Base-by-base conservation (phyloP, 495 filamentous ascomycete species). In the Hypoxylon subgilvum region DNA sequence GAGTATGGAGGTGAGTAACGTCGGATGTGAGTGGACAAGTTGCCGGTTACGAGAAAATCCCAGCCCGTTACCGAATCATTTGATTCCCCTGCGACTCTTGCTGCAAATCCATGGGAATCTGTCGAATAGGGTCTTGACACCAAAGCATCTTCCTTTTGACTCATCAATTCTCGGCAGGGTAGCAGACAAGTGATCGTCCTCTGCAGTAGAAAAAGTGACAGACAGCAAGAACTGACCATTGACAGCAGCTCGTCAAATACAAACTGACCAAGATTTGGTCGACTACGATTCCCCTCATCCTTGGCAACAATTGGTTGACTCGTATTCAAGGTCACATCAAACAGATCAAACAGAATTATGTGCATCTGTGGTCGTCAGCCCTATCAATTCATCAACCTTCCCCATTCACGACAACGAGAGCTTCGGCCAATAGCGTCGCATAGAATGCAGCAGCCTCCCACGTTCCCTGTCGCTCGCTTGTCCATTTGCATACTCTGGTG, bases 361-460 rank as follows among this genome's bases (percentile, higher is more conserved):
- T 39, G 25, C 35, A 38, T 39, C 35, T 41, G 35, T 36, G 28
- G 46, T 60, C 55, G 50, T 65, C 61, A 65, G 61, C 61, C 61
- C 61, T 65, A 60, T 56, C 55, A 31, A 52, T 38, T 25, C 14
- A 55, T 51, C 23, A 64, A 50, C 14, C 44, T 51, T 55, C 17
- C 16, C 18, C 45, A n/a, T 23, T 44, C 39, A 12, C 45, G 18
- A 38, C 36, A 28, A 47, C 35, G 40, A 63, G 30, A 25, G 19
- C 36, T 16, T 44, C 36, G 10, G 22, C 61, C 61, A 65, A 65
- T 65, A 35, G 8, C 40, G 31, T 46, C 19, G 6, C 12, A 32
- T 10, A 19, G 21, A 65, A 65, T 65, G n/a, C 25, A 14, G 61
- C 13, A 60, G 61, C 61, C 61, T 65, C 35, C n/a, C n/a, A n/a